Percentiles rank a stretch among this genome's conserved stretches.
These are phyloP conservation scores for Amanita jacksonii DNA, from an alignment of 768 basidiomycete genomes.

Conservation along the genomic window DNA sequence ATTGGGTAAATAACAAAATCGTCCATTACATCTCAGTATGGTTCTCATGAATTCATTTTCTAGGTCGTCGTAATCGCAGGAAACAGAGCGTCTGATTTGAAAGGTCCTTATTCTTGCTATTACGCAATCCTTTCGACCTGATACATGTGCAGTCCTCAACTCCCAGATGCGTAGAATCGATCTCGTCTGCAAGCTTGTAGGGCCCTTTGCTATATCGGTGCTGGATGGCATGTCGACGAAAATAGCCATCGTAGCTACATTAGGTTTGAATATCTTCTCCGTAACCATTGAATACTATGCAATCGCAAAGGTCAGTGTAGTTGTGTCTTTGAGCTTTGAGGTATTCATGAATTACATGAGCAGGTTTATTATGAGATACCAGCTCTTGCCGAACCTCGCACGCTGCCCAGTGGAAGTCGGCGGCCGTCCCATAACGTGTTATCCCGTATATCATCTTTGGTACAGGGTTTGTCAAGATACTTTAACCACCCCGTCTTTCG, in stretches of 20 bases:
- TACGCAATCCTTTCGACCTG: background rate
- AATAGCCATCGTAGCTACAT: slow-evolving; percentile 12
- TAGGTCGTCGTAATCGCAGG: slow-evolving; percentile 9
- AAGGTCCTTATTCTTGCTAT: background rate
- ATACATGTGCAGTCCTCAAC: slow-evolving; percentile 13
- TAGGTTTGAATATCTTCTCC: slow-evolving; percentile 14
- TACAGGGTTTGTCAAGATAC: slow-evolving; percentile 12
- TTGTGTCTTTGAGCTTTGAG: too few species aligned
- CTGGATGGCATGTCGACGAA: slow-evolving; percentile 16
- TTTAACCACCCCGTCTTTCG: slow-evolving; percentile 15
- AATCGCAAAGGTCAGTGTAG: slow-evolving; percentile 17
- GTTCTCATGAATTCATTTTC: background rate
- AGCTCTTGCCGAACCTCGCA: slow-evolving; percentile 5
- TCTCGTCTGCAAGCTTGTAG: slow-evolving; percentile 19
- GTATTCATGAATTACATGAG: too few species aligned
- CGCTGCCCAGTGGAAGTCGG: background rate
- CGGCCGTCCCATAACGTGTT: background rate
- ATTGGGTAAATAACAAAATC: slow-evolving; percentile 16
- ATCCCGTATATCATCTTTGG: background rate
- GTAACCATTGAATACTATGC: slow-evolving; percentile 17
- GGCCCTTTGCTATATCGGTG: slow-evolving; percentile 17
- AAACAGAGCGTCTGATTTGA: slow-evolving; percentile 1
- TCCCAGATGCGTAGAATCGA: slow-evolving; percentile 24
- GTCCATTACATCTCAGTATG: too few species aligned
- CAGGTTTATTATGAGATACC: slow-evolving; percentile 8